Evolutionary conservation across 768 basidiomycete genomes (phyloP).

Genomic region (Mycena rosella): DNA sequence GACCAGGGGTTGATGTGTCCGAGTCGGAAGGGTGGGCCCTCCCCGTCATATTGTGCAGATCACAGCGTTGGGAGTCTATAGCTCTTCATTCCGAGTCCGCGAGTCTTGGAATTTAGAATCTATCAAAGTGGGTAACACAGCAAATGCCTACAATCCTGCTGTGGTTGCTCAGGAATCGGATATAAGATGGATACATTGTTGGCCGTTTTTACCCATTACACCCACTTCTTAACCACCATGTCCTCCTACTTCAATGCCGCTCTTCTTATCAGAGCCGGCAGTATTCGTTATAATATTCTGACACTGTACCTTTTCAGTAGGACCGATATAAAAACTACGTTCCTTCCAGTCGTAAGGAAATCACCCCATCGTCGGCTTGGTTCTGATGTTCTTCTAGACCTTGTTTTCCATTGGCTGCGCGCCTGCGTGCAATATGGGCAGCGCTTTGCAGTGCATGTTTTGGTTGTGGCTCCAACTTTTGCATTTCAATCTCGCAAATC

Average conservation of each 20-base stretch:
- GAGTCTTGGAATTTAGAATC: too few relatives aligned
- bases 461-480: neutral
- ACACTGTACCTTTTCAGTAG: neutral
- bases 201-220: too few relatives aligned
- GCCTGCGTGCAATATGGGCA: neutral
- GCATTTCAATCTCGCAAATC: neutral
- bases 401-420: neutral
- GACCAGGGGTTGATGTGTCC: too few relatives aligned
- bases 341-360: neutral
- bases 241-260: neutral
- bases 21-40: too few relatives aligned
- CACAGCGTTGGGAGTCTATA: too few relatives aligned
- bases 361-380: neutral
- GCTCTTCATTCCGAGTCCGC: too few relatives aligned
- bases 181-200: too few relatives aligned
- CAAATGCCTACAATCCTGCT: too few relatives aligned
- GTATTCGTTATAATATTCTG: neutral
- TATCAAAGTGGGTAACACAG: too few relatives aligned
- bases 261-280: neutral
- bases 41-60: too few relatives aligned
- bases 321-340: neutral
- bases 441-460: neutral
- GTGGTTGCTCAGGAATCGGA: too few relatives aligned
- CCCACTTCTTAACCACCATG: too few relatives aligned
- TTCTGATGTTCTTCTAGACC: neutral